Percentiles rank a stretch among this genome's conserved stretches.
Evolutionary conservation across 1,139 yeast genomes (phyloP).

Genomic region (Candida glucosophila): DNA sequence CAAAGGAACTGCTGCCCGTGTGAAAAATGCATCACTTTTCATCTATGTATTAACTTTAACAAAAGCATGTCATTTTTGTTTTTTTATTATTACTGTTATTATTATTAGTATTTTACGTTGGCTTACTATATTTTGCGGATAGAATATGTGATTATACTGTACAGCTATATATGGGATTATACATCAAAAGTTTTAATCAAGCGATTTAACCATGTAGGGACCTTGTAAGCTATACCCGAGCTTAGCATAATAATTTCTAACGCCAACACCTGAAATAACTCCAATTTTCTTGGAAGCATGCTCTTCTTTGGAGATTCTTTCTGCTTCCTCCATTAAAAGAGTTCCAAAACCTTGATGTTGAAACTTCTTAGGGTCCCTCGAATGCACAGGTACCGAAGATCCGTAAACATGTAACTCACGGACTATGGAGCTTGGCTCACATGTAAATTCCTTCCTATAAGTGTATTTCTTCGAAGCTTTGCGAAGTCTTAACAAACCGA

Average conservation of each 20-base stretch:
- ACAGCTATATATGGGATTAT: not conserved
- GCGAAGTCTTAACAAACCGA: slow-evolving; percentile 82
- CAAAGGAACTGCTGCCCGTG: slow-evolving; percentile 25
- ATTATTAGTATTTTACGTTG: not conserved
- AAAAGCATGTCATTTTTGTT: not conserved
- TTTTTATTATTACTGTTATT: not conserved
- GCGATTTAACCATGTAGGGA: slow-evolving; percentile 84
- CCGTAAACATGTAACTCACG: slow-evolving; percentile 97
- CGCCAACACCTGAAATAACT: slow-evolving; percentile 97
- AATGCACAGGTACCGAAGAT: slow-evolving; percentile 92
- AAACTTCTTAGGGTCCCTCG: slow-evolving; percentile 95
- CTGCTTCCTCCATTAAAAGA: slow-evolving; percentile 95
- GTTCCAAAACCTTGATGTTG: slow-evolving; percentile 99
- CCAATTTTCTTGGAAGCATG: slow-evolving; percentile 88
- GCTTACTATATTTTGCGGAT: not conserved
- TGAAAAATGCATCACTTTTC: too few species aligned
- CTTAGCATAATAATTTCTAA: slow-evolving; percentile 86
- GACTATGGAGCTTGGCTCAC: slow-evolving; percentile 84
- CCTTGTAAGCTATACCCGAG: slow-evolving; percentile 91
- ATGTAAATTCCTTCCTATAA: slow-evolving; percentile 77
- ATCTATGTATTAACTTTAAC: not conserved
- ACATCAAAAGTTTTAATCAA: not conserved
- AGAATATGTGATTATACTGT: not conserved
- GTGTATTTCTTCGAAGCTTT: slow-evolving; percentile 86
- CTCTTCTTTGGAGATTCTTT: slow-evolving; percentile 88